Base-by-base conservation (phyloP, 2,329 filamentous ascomycete genomes). In the Immersiporthe knoxdaviesiana region DNA sequence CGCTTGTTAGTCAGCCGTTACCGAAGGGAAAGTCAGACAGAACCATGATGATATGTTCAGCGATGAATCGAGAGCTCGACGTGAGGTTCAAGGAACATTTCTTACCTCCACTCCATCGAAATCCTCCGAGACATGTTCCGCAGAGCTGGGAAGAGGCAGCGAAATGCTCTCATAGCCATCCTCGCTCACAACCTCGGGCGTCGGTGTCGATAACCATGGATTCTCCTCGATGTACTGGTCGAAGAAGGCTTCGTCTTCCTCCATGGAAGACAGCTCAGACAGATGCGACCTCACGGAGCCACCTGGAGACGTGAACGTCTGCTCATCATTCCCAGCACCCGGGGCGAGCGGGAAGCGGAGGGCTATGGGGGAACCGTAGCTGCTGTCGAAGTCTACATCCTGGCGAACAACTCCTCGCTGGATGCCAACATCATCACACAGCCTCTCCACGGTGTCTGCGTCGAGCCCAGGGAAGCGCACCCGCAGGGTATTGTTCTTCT, bases 381-480 rank as follows among this genome's bases (percentile, higher is more conserved):
- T 88, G 8, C 79, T 76, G 67, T 92, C 88, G 74, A 97, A 97
- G 24, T 91, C 89, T 41, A 79, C 72, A 72, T 98, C 96, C 81
- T 98, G 91, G 16, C 86, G 83, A 4, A 98, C 87, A 4, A 92
- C 82, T 1, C 96, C 96, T 66, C 93, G 87, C 72, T 90, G 88
- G 10, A 99, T 85, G n/a, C 91, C 92, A 14, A 97, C 85, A 77
- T 99, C 96, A 61, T 93, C 89, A 77, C 94, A 97, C 0, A 99
- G 85, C 3, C 85, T 84, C 76, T 97, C 93, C 0, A 97, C 91
- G 0, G 92, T 92, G 21, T 90, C 88, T 0, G 89, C 89, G 75
- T 98, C 95, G 71, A 96, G 94, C 3, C 96, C 96, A 0, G 94
- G 94, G 76, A 99, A 98, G 39, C 94, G 91, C 1, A 98, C 89